These are phyloP conservation scores for Scolecobasidium constrictum DNA, from an alignment of 2,329 filamentous ascomycete genomes.

Conservation along the genomic window DNA sequence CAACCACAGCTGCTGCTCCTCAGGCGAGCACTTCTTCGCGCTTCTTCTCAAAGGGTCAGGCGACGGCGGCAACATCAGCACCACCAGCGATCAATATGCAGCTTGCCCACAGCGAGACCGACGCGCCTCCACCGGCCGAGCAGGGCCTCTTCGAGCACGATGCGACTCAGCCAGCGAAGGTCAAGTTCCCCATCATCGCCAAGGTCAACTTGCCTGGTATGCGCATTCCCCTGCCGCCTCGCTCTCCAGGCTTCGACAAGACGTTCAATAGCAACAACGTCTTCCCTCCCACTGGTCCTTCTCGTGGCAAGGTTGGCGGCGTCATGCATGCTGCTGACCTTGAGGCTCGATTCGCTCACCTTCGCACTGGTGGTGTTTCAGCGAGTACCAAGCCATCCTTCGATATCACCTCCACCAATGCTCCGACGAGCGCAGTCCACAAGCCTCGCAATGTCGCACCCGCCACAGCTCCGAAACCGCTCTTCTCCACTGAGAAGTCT, in stretches of 20 bases:
- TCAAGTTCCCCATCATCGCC: background rate
- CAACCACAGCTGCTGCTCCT: background rate
- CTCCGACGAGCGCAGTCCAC: constrained; percentile 1
- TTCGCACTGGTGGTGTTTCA: background rate
- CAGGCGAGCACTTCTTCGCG: background rate
- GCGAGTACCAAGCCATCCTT: constrained; percentile 1
- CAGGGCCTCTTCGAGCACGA: background rate
- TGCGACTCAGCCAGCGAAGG: background rate
- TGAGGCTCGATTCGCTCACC: background rate
- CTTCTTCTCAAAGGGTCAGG: constrained; percentile 1
- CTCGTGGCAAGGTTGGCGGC: background rate
- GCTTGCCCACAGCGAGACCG: background rate
- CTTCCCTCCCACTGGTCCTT: background rate
- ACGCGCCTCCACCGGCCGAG: background rate
- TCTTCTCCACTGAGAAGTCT: background rate
- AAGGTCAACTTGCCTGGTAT: constrained; percentile 3
- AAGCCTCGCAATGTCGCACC: background rate
- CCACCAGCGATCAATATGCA: background rate
- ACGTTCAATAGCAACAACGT: background rate
- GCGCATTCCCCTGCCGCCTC: background rate
- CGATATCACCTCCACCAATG: background rate
- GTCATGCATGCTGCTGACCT: background rate
- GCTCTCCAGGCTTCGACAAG: background rate
- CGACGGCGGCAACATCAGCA: background rate
- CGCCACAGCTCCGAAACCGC: background rate